phyloP scores from a whole-genome alignment of 2,329 filamentous ascomycete species.

The Neofusicoccum cordaticola region DNA sequence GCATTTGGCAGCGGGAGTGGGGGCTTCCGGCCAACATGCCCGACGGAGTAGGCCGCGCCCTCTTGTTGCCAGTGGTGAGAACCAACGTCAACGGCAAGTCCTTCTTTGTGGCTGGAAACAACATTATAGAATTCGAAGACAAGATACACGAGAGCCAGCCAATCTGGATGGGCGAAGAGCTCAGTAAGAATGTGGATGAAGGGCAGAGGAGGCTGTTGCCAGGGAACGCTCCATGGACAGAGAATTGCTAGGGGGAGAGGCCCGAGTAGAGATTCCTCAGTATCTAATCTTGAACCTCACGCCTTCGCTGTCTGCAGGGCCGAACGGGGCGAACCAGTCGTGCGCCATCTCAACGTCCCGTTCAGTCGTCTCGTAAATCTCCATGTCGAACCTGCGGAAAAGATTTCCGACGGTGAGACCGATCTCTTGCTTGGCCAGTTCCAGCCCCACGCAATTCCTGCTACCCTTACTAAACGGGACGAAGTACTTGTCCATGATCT shows the following conservation, averaged over 20 bases:
- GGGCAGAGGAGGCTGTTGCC: conserved; percentile 20
- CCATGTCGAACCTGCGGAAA: conserved; percentile 6
- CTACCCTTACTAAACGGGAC: conserved; percentile 22
- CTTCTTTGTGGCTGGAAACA: conserved; percentile 24
- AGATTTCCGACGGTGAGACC: not conserved
- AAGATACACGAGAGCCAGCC: conserved; percentile 24
- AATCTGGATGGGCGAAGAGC: conserved; percentile 26
- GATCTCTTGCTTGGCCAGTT: conserved; percentile 15
- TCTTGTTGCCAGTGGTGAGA: conserved; percentile 24
- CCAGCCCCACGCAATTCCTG: conserved; percentile 21
- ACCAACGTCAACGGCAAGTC: conserved; percentile 23
- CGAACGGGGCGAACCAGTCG: conserved; percentile 21
- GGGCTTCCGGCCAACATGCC: conserved; percentile 24
- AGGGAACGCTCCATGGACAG: not conserved
- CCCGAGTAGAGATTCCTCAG: not conserved
- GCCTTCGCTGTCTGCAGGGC: conserved; percentile 17
- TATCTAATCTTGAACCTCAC: conserved; percentile 19
- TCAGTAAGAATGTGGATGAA: conserved; percentile 23
- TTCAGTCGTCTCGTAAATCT: conserved; percentile 18
- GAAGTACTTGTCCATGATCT: conserved; percentile 20
- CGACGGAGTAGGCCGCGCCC: conserved; percentile 24
- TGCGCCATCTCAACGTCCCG: conserved; percentile 19
- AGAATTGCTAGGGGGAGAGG: not conserved
- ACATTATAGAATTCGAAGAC: conserved; percentile 27
- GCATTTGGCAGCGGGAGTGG: not conserved